phyloP scores from a whole-genome alignment of 768 basidiomycete genomes.

The Leccinum imitatum region DNA sequence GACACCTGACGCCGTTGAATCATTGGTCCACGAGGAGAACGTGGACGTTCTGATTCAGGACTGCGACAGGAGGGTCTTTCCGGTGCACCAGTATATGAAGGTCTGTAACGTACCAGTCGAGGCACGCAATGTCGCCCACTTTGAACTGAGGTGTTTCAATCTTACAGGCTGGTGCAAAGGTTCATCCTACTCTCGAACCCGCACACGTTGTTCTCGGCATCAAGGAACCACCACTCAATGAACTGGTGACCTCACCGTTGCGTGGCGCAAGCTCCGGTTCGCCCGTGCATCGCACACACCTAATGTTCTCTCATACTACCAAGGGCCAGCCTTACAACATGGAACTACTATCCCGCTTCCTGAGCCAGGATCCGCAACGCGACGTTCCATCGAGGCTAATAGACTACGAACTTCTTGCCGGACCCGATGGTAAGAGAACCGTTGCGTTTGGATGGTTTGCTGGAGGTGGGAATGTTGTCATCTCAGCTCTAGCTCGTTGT shows the following conservation, averaged over 20 bases:
- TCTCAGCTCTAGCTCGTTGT: not conserved
- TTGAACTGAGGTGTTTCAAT: too few species aligned
- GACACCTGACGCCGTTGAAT: slow-evolving; percentile 69
- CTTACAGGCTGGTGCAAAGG: too few species aligned
- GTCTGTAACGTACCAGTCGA: too few species aligned
- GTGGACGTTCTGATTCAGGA: slow-evolving; percentile 69
- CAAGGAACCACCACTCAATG: too few species aligned
- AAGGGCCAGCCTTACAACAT: slow-evolving; percentile 90
- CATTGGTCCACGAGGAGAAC: slow-evolving; percentile 53
- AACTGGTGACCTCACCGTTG: slow-evolving; percentile 16
- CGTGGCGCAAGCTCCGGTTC: slow-evolving; percentile 12
- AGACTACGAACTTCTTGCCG: slow-evolving; percentile 84
- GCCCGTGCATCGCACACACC: slow-evolving; percentile 57
- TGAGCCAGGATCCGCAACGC: slow-evolving; percentile 32
- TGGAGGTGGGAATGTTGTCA: slow-evolving; percentile 54
- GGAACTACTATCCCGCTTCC: slow-evolving; percentile 66
- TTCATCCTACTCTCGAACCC: too few species aligned
- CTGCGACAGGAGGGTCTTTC: too few species aligned
- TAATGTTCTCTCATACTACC: slow-evolving; percentile 92
- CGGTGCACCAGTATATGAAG: too few species aligned
- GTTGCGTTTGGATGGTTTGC: slow-evolving; percentile 90
- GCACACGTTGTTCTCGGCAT: too few species aligned
- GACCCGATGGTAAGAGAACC: slow-evolving; percentile 61
- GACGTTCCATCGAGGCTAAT: slow-evolving; percentile 46
- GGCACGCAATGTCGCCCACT: too few species aligned